Conservation (phyloP, 2,329 filamentous ascomycete species). For the Sporothrix brunneoviolacea region DNA sequence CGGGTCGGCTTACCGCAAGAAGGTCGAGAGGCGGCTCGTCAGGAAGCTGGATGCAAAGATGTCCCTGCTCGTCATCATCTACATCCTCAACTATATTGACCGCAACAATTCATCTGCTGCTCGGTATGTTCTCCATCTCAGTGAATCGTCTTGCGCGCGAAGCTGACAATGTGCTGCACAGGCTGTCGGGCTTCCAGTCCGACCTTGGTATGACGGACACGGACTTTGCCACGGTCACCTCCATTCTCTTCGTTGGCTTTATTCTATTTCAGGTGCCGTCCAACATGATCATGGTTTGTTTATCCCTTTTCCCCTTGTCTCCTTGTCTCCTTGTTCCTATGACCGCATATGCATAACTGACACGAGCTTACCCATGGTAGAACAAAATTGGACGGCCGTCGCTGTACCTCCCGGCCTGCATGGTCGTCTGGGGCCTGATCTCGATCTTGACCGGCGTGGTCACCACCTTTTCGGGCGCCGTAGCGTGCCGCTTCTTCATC, state of each 20-base stretch:
- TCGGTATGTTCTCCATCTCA: not conserved
- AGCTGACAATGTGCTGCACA: too few species aligned
- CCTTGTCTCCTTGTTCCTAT: not conserved
- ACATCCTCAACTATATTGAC: constrained; percentile 4
- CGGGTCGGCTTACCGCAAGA: not conserved
- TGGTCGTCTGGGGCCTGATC: constrained; percentile 15
- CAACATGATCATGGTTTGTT: constrained; percentile 3
- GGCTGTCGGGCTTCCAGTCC: constrained; percentile 1
- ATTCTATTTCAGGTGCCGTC: constrained; percentile 2
- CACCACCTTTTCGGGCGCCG: constrained; percentile 10
- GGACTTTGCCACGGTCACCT: not conserved
- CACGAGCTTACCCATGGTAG: too few species aligned
- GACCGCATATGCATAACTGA: too few species aligned
- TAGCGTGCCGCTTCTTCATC: constrained; percentile 18
- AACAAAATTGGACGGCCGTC: constrained; percentile 13
- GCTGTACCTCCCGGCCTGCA: constrained; percentile 8
- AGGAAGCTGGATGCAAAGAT: constrained; percentile 3
- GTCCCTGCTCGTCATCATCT: constrained; percentile 5
- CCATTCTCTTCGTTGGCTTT: constrained; percentile 1
- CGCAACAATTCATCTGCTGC: constrained; percentile 2
- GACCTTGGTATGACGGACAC: not conserved
- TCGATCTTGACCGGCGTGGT: not conserved
- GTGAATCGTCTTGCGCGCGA: too few species aligned
- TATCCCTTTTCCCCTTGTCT: not conserved
- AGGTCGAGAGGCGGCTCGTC: not conserved